phyloP scores from a whole-genome alignment of 1,284 basidiomycete species.

The Leccinum angustisporum region DNA sequence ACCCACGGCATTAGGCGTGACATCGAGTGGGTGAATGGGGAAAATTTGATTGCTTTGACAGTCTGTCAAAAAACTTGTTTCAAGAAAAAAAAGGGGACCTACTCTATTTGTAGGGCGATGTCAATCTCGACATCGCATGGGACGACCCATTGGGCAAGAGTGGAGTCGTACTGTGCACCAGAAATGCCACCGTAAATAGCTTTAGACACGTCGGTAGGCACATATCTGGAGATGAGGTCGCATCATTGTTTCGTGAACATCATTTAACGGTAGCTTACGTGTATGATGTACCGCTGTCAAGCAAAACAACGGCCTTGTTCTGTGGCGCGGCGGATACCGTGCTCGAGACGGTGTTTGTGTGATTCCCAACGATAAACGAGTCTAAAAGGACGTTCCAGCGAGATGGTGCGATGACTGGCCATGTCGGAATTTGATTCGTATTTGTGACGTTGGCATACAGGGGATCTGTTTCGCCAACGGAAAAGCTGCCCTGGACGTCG shows the following conservation, averaged over 20 bases:
- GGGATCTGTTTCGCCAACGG: slow-evolving; percentile 69
- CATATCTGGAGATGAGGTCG: slow-evolving; percentile 49
- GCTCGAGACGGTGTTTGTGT: slow-evolving; percentile 51
- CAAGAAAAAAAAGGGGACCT: slow-evolving; percentile 27
- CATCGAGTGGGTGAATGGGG: slow-evolving; percentile 74
- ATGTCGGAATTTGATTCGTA: slow-evolving; percentile 62
- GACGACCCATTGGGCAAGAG: slow-evolving; percentile 60
- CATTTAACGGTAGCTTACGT: slow-evolving; percentile 48
- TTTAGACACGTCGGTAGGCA: slow-evolving; percentile 56
- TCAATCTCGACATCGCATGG: slow-evolving; percentile 72
- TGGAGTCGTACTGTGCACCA: slow-evolving; percentile 55
- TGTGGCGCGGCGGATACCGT: slow-evolving; percentile 56
- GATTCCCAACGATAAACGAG: slow-evolving; percentile 56
- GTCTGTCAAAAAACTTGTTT: slow-evolving; percentile 9
- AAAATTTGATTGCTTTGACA: slow-evolving; percentile 57
- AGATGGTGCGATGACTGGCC: slow-evolving; percentile 57
- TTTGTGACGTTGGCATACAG: slow-evolving; percentile 56
- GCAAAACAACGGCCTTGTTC: slow-evolving; percentile 66
- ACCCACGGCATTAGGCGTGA: slow-evolving; percentile 49
- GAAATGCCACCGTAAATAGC: slow-evolving; percentile 64
- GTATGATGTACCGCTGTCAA: slow-evolving; percentile 79
- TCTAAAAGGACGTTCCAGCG: slow-evolving; percentile 78
- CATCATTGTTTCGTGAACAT: slow-evolving; percentile 9
- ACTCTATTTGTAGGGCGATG: slow-evolving; percentile 75
- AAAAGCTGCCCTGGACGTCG: slow-evolving; percentile 63